phyloP scores from a whole-genome alignment of 305 asterid species.

The Andrographis paniculata region DNA sequence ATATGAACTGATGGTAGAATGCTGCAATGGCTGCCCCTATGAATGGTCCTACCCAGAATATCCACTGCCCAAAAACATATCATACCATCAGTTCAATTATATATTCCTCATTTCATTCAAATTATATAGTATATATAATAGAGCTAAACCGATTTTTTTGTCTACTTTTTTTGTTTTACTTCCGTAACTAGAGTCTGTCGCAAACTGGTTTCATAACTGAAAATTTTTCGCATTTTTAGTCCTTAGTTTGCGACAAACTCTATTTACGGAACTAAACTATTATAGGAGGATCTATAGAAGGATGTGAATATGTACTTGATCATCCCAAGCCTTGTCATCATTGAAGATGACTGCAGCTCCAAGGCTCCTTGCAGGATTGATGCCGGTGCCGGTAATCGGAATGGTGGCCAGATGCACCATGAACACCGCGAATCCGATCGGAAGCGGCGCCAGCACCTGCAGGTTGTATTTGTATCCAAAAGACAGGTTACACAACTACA shows the following conservation, averaged over 20 bases:
- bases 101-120: too few relatives aligned
- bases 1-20: slow-evolving; percentile 60
- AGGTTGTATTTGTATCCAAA: background rate
- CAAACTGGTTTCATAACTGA: too few relatives aligned
- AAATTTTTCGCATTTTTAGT: too few relatives aligned
- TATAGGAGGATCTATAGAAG: too few relatives aligned
- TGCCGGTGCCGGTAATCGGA: slow-evolving; percentile 49
- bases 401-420: slow-evolving; percentile 46
- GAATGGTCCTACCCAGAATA: slow-evolving; percentile 82
- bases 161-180: too few relatives aligned
- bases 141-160: too few relatives aligned
- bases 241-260: too few relatives aligned
- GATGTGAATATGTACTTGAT: slow-evolving; percentile 33
- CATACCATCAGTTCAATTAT: too few relatives aligned
- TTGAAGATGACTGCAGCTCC: slow-evolving; percentile 74
- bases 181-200: too few relatives aligned
- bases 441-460: slow-evolving; percentile 47
- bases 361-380: slow-evolving; percentile 78
- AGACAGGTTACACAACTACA: background rate
- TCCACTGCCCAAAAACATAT: too few relatives aligned
- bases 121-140: too few relatives aligned
- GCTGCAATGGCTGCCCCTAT: slow-evolving; percentile 77
- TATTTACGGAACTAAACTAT: too few relatives aligned
- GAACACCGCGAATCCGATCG: slow-evolving; percentile 49
- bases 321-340: slow-evolving; percentile 44